Evolutionary conservation across 345 rosid genomes (phyloP).

Genomic region (Pistacia atlantica): DNA sequence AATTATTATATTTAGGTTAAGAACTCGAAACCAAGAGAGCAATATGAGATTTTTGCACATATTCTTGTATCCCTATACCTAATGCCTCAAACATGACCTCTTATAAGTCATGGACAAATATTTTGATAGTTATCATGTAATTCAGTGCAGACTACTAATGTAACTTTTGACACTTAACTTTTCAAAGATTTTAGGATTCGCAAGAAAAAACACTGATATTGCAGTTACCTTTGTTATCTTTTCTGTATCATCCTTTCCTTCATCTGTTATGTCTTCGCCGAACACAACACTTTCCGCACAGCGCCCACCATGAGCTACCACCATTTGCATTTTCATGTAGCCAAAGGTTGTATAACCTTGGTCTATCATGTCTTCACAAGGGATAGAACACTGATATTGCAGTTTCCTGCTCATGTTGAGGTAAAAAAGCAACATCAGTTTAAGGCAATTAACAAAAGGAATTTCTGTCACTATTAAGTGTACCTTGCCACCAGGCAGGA

Average conservation of each 20-base stretch:
- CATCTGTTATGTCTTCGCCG: conserved; percentile 90
- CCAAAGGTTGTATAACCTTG: conserved; percentile 98
- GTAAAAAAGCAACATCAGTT: background rate
- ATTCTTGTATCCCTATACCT: no score
- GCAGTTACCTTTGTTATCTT: conserved; percentile 80
- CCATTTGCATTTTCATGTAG: conserved; percentile 99
- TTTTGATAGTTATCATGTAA: no score
- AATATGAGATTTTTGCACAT: no score
- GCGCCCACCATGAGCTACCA: conserved; percentile 95
- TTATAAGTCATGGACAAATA: no score
- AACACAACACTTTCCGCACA: conserved; percentile 89
- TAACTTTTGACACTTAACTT: no score
- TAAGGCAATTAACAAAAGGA: background rate
- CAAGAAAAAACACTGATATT: no score
- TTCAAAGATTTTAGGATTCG: no score
- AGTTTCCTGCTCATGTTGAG: conserved; percentile 63
- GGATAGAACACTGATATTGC: conserved; percentile 95
- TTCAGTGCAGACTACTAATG: no score
- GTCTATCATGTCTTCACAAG: conserved; percentile 88
- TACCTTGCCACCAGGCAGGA: conserved; percentile 97
- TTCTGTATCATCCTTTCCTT: conserved; percentile 89
- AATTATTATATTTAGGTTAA: no score
- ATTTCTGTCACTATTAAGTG: conserved; percentile 10
- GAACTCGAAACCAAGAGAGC: no score
- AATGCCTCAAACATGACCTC: no score